Base-by-base conservation (phyloP, 768 basidiomycete species). In the Lepiota venenata region DNA sequence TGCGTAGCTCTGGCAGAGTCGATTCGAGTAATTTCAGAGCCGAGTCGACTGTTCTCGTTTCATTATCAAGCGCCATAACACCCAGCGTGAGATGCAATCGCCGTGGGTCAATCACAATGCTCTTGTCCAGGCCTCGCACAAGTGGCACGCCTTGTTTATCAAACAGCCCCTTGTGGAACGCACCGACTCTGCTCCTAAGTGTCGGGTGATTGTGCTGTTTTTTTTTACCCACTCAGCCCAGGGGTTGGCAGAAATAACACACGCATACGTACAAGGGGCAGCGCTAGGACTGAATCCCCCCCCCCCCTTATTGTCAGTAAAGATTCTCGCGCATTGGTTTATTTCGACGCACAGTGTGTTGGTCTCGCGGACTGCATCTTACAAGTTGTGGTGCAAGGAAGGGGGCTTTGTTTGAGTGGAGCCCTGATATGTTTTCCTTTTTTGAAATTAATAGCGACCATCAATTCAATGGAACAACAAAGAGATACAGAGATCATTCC, bases 21-120 rank as follows among this genome's bases (percentile, higher is more conserved):
- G 74, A 73, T 1, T 59, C 60, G 11, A 84, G 66, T 29, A 84
- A 71, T 0, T 65, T 61, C 7, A 82, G 69, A 0, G 81, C 82
- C 2, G 64, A 66, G 0, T 65, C 27, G 7, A 81, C 61, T 0
- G 78, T 78, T 35, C 60, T 67, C 12, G 29, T 56, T 0, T 70
- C 61, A 15, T 64, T 58, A 6, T 67, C 65, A 32, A 90, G 81
- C 0, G 78, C 69, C 84, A 91, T 86, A 1, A 89, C 87, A 1
- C 88, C 88, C 2, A 91, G 69, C 0, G 88, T 91, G 53, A 91
- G 67, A 65, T 91, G 88, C 40, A 90, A 67, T n/a, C 87, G 66
- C 9, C 74, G 62, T 0, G 80, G 79, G 40, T 77, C 72, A 51
- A 89, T 75, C 50, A 87, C 66, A 59, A 91, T 81, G 2, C 78